A percentile compares a stretch with the other conserved stretches of the same genome.
These are phyloP conservation scores for Colletotrichum liaoningense DNA, from an alignment of 2,329 filamentous ascomycete species.

Conservation along the genomic window DNA sequence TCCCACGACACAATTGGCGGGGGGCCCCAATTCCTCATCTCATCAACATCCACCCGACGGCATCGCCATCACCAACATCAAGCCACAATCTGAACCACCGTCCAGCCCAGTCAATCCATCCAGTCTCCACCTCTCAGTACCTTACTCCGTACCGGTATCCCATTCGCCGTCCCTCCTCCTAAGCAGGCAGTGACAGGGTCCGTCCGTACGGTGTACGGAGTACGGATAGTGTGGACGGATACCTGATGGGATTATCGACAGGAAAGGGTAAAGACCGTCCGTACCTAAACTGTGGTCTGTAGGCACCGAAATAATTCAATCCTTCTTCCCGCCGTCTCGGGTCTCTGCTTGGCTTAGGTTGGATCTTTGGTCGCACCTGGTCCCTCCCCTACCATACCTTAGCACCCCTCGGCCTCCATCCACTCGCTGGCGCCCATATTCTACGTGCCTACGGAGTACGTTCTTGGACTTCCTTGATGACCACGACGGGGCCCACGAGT, in stretches of 20 bases:
- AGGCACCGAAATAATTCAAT: slow-evolving; percentile 33
- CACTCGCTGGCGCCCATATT: neutral
- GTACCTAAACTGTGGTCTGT: neutral
- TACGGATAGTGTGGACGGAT: neutral
- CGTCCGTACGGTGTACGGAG: neutral
- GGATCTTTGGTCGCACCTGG: slow-evolving; percentile 1
- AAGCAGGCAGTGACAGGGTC: too few species aligned
- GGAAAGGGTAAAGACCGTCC: slow-evolving; percentile 24
- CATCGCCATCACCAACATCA: neutral
- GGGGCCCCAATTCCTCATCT: too few species aligned
- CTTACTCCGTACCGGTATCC: too few species aligned
- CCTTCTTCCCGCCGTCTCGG: slow-evolving; percentile 15
- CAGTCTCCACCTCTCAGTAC: too few species aligned
- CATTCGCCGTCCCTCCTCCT: too few species aligned
- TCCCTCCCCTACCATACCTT: neutral
- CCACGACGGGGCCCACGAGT: slow-evolving; percentile 11
- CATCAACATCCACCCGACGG: neutral
- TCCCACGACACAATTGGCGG: neutral
- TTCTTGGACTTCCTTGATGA: slow-evolving; percentile 11
- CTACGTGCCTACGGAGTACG: too few species aligned
- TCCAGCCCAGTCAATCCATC: neutral
- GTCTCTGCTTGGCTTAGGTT: neutral
- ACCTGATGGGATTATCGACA: slow-evolving; percentile 1
- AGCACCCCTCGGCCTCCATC: neutral
- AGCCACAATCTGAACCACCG: neutral